Evolutionary conservation across 495 filamentous ascomycete species (phyloP), one percentile per base, ranked within the genome.

Genomic region (Pseudotulostoma volvatum): DNA sequence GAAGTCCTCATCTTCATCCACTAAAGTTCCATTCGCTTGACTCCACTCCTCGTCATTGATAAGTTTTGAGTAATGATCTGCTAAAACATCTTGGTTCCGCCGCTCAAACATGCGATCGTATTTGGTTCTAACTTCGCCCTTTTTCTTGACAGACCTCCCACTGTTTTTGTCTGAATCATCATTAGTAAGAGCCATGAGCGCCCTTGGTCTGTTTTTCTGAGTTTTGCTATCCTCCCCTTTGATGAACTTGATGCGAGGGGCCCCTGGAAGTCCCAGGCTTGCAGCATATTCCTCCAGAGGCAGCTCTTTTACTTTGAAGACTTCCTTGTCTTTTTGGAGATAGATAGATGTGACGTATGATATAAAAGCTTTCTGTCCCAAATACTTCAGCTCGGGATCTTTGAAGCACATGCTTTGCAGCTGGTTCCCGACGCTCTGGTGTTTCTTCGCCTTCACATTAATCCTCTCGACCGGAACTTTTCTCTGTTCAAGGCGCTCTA

Each of bases 101-200:
- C 90, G 67, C 61, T 94, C 88, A 48, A 94, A 92, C 86, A 95
- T 94, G 42, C 86, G 83, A 51, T 96, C 83, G 52, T 88, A 87
- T 56, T 90, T 94, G 16, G 90, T 96, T 33, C 84, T 70, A 4
- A 87, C 82, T 57, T 80, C 74, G 52, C 75, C 81, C 49, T 68
- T 69, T 46, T 65, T 65, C 40, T 56, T 58, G 38, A 60, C 61
- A 34, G 59, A 61, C 17, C 51, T 48, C 1, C 41, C 61, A 3
- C 61, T 64, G n/a, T 68, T 69, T 9, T 64, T 70, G 20, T 71
- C 73, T 20, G 64, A 66, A 9, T 67, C 73, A 14, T 60, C 72
- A 38, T 65, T 65, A 9, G 66, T 64, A 14, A 60, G 32, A 14
- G 61, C 63, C 1, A 73, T 46, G 9, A 60, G 64, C 28, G 64